phyloP scores from a whole-genome alignment of 2,329 filamentous ascomycete genomes.

The Thermothelomyces thermophilus region DNA sequence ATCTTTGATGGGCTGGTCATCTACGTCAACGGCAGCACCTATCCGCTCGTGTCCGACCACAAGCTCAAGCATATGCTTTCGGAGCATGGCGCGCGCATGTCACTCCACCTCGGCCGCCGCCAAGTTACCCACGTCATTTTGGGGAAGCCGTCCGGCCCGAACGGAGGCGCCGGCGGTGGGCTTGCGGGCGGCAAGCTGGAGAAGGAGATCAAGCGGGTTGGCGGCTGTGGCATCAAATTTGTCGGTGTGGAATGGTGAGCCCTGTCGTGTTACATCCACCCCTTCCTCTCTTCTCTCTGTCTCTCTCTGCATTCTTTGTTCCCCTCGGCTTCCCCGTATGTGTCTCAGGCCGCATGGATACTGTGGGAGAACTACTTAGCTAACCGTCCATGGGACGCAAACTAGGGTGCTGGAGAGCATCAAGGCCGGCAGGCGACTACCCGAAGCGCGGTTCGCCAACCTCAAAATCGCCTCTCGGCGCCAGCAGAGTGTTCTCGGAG shows the following conservation, averaged over 20 bases:
- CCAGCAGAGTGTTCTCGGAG: conserved; percentile 57
- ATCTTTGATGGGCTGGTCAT: conserved; percentile 68
- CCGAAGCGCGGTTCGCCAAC: conserved; percentile 65
- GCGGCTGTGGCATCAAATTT: conserved; percentile 68
- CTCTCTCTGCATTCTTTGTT: conserved; percentile 9
- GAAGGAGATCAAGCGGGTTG: conserved; percentile 63
- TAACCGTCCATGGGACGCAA: conserved; percentile 2
- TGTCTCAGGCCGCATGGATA: conserved; percentile 13
- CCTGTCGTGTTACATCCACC: conserved; percentile 1
- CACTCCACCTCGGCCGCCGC: conserved; percentile 63
- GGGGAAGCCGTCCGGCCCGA: conserved; percentile 48
- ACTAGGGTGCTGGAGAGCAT: conserved; percentile 75
- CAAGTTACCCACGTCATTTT: conserved; percentile 83
- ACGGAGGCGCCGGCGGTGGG: conserved; percentile 61
- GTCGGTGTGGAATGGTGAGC: conserved; percentile 73
- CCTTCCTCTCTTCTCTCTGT: not conserved
- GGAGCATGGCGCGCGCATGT: conserved; percentile 65
- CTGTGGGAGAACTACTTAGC: conserved; percentile 12
- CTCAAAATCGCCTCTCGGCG: conserved; percentile 54
- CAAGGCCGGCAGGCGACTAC: conserved; percentile 63
- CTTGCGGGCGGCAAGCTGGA: conserved; percentile 73
- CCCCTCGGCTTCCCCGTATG: conserved; percentile 4
- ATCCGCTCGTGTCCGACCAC: conserved; percentile 76
- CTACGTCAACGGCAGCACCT: conserved; percentile 83
- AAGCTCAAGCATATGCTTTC: conserved; percentile 72